Base-by-base conservation (phyloP, 2,329 filamentous ascomycete species). In the Xylariaceae sp. region DNA sequence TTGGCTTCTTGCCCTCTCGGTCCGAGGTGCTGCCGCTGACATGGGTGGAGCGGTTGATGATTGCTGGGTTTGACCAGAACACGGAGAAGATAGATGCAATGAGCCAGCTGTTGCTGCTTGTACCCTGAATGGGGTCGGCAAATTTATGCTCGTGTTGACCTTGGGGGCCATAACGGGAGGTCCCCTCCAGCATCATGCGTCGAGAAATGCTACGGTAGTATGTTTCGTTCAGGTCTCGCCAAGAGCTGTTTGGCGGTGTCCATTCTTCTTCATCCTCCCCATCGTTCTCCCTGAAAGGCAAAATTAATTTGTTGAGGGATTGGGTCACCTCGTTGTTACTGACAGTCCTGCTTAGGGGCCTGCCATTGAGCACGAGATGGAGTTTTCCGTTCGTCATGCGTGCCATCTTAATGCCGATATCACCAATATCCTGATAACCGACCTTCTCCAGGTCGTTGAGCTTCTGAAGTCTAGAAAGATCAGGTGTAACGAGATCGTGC, bases 341-440 rank as follows among this genome's bases (percentile, higher is more conserved):
- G 40, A 78, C 66, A 0, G 71, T 76, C 55, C 65, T 67, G 44
- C 70, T 73, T 26, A 77, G 50, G 1, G 59, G 59, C 40, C 69
- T 60, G 29, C 72, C 73, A 21, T 77, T 62, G 29, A 79, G 65
- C 2, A 76, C 65, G 23, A 79, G 61, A 44, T 72, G 73, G 4
- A 79, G 70, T 71, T 79, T 78, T 62, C 77, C 76, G 60, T 79
- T 79, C 65, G 72, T 68, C 66, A 79, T 71, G 51, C 70, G 66
- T n/a, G 75, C 76, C 50, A 70, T 65, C 67, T 76, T 75, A 65
- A 78, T 72, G 40, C 65, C 66, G 37, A 68, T 61, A 23, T 73
- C 64, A 18, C 65, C 67, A 6, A 78, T 48, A 21, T 74, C 70
- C 64, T 75, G 73, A 44, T 77, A 56, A 1, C 76, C 76, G 44